phyloP scores from a whole-genome alignment of 495 filamentous ascomycete genomes.

The Aspergillus diversus region DNA sequence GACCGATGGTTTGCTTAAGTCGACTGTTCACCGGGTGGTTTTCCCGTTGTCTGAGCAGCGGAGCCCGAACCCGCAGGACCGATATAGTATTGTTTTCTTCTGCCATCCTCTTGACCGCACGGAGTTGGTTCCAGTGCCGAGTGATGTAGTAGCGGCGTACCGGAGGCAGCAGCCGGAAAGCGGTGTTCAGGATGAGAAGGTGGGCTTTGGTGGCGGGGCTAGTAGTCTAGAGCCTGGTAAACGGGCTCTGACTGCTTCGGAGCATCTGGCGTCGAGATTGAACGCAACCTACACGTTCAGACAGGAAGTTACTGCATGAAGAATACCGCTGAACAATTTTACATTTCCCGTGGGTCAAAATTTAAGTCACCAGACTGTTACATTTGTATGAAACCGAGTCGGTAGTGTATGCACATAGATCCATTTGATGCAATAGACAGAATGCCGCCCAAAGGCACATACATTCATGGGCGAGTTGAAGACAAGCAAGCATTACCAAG shows the following conservation, averaged over 20 bases:
- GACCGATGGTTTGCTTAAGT: conserved; percentile 83
- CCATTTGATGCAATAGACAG: conserved; percentile 27
- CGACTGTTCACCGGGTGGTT: conserved; percentile 87
- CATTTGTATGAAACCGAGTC: conserved; percentile 12
- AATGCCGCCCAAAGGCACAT: conserved; percentile 15
- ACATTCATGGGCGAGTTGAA: conserved; percentile 10
- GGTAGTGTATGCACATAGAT: conserved; percentile 23
- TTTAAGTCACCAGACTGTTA: conserved; percentile 12
- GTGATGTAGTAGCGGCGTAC: conserved; percentile 54
- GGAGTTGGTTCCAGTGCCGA: conserved; percentile 76
- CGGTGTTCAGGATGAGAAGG: conserved; percentile 28
- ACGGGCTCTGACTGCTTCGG: conserved; percentile 74
- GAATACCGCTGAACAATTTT: not conserved
- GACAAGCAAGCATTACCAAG: conserved; percentile 22
- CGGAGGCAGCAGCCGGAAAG: conserved; percentile 35
- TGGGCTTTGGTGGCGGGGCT: conserved; percentile 49
- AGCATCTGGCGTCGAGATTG: conserved; percentile 78
- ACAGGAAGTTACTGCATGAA: conserved; percentile 22
- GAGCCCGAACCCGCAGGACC: conserved; percentile 58
- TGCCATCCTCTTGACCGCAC: conserved; percentile 80
- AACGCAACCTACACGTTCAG: conserved; percentile 71
- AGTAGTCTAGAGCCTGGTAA: conserved; percentile 49
- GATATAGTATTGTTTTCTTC: conserved; percentile 91
- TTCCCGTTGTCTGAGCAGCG: conserved; percentile 60
- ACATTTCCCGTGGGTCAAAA: not conserved